Base-by-base conservation (phyloP, 441 rosid species). In the Erodium texanum region DNA sequence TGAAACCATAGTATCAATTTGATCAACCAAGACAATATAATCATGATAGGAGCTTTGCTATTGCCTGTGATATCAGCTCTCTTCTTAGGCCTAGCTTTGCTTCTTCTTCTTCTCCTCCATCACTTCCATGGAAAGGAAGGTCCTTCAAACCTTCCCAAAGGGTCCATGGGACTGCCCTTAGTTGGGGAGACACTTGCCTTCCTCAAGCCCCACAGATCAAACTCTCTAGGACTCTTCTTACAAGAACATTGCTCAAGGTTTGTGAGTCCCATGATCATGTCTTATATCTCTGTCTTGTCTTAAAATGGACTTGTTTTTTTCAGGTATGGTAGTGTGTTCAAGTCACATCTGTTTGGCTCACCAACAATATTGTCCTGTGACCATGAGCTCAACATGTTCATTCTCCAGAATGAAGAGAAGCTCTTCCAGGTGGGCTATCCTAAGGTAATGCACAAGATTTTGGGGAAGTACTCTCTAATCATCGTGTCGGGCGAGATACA, bases 301-400 rank as follows among this genome's bases (percentile, higher is more conserved):
- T 27, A 27, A 27, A 27, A 27, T 27, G 29, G 29, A 27, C 29
- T 27, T 7, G 1, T 38, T 54, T 56, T 74, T 18, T 64, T 69
- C 67, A 92, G 98, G 66, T 87, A 88, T 36, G 98, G 98, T 36
- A 87, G 69, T 68, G 87, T 92, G 56, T 92, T 89, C 82, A 88
- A 81, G 68, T 88, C 96, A 11, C 86, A 87, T 78, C 62, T 92
- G 20, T 89, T 91, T 74, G 96, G 98, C 14, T 87, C 85, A 1
- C 89, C 92, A 19, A 75, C 93, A 27, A 80, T 92, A 67, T 95
- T 92, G n/a, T 92, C 98, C 7, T 89, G 96, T 67, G 93, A 89
- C 79, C 75, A 77, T 52, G 96, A 88, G 67, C 83, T 92, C 73
- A 92, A 87, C 82, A 67, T 71, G 84, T 86, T 86, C 70, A 76